Base-by-base conservation (phyloP, 2,329 filamentous ascomycete species). In the Chrysosporium keratinophilum region DNA sequence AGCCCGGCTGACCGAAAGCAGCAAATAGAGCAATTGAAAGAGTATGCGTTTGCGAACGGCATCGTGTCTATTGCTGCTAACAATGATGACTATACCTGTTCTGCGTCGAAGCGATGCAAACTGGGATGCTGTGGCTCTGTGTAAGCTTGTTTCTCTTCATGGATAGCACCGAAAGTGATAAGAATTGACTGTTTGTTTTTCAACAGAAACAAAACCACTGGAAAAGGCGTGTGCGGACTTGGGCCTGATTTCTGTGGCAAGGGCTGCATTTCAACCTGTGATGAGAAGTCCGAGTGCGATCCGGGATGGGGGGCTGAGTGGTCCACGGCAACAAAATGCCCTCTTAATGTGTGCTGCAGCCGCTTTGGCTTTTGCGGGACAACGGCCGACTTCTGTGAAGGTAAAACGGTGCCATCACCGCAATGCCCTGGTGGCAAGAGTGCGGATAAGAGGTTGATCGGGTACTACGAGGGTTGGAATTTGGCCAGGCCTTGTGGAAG, bases 391-490 rank as follows among this genome's bases (percentile, higher is more conserved):
- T 69, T 69, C 54, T 61, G 66, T 57, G 55, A 52, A 0, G 56
- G 55, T 14, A 52, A 56, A 11, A 55, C 44, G 1, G 57, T 65
- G 3, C 12, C 31, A 2, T 54, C 52, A 9, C 52, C 52, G 10
- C 14, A 54, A 20, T 54, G 52, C 37, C 43, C 43, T 5, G 52
- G 28, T 12, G 50, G 52, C 19, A 48, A 54, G 15, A 56, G 55
- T 35, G 56, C 42, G 2, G 20, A 9, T 42, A 46, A 56, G 47
- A 57, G 54, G 17, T 54, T 56, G 1, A 64, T 71, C 15, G 69
- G 69, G 1, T 71, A 71, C 52, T 72, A 71, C 54, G 66, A 71
- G 55, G 41, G 55, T 3, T 72, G 66, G 66, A 50, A 54, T 57
- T 1, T 44, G 37, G 5, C 59, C 54, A 0, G 50, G 63, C 1